A percentile compares a stretch with the other conserved stretches of the same genome.
Conservation (phyloP, 441 rosid genomes). For the Flueggea neowawraea region DNA sequence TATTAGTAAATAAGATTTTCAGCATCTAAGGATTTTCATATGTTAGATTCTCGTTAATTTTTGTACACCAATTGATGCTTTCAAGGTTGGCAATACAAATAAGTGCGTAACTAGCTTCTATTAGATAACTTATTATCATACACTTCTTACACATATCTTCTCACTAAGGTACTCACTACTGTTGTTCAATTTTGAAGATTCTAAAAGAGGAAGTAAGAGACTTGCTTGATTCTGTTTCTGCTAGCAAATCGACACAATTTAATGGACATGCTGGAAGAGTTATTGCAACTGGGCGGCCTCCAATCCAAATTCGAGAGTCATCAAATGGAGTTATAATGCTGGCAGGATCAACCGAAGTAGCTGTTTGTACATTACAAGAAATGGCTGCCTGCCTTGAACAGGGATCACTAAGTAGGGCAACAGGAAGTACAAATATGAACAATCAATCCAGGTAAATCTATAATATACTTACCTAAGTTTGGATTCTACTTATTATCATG, state of each 20-base stretch:
- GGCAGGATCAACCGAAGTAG: conserved; percentile 97
- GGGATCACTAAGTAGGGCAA: conserved; percentile 92
- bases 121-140: too few relatives aligned
- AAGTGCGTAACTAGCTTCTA: too few relatives aligned
- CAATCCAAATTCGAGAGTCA: conserved; percentile 96
- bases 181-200: conserved; percentile 47
- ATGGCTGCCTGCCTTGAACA: conserved; percentile 96
- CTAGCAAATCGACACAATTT: conserved; percentile 58
- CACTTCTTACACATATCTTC: too few relatives aligned
- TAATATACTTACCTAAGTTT: neutral
- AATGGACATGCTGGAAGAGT: conserved; percentile 60
- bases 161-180: neutral
- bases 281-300: conserved; percentile 75
- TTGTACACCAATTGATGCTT: too few relatives aligned
- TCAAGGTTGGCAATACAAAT: too few relatives aligned
- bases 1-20: too few relatives aligned
- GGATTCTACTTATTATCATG: neutral
- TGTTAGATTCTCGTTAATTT: too few relatives aligned
- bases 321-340: conserved; percentile 95
- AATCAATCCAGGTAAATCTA: conserved; percentile 78
- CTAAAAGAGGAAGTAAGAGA: conserved; percentile 97
- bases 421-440: conserved; percentile 99
- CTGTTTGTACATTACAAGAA: conserved; percentile 70
- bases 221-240: conserved; percentile 68
- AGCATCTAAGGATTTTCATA: too few relatives aligned